Percentiles rank a stretch among this genome's conserved stretches.
phyloP scores from a whole-genome alignment of 2,329 filamentous ascomycete genomes.

The Penicillium sp. region DNA sequence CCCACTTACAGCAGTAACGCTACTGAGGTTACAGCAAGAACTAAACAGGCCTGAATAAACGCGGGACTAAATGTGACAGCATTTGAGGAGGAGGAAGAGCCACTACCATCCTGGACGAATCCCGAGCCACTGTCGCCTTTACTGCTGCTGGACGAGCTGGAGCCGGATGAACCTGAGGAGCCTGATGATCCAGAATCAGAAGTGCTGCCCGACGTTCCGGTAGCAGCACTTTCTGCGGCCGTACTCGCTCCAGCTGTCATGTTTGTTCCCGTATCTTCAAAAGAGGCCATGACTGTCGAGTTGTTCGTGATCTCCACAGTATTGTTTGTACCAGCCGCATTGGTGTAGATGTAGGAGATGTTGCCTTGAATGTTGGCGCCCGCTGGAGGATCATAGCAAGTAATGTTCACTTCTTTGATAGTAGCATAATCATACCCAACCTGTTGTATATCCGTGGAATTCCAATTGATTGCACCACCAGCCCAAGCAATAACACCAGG shows the following conservation, averaged over 20 bases:
- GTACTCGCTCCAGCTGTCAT: slow-evolving; percentile 48
- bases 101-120: too few relatives aligned
- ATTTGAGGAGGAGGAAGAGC: too few relatives aligned
- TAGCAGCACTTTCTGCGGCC: not conserved
- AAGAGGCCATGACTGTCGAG: slow-evolving; percentile 69
- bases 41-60: too few relatives aligned
- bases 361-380: slow-evolving; percentile 58
- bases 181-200: not conserved
- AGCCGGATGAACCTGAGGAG: too few relatives aligned
- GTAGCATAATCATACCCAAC: slow-evolving; percentile 85
- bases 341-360: slow-evolving; percentile 72
- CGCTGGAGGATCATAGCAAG: slow-evolving; percentile 81
- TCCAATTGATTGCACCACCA: slow-evolving; percentile 86
- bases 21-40: too few relatives aligned
- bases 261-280: slow-evolving; percentile 74
- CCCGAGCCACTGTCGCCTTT: too few relatives aligned
- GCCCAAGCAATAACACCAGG: slow-evolving; percentile 88
- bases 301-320: slow-evolving; percentile 73
- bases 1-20: too few relatives aligned
- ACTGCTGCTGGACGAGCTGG: too few relatives aligned
- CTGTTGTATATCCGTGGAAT: slow-evolving; percentile 72
- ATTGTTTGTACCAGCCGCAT: slow-evolving; percentile 63
- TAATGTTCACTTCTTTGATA: slow-evolving; percentile 69
- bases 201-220: not conserved
- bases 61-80: too few relatives aligned